Evolutionary conservation across 768 basidiomycete genomes (phyloP), one percentile per base, ranked within the genome.

Genomic region (Kwoniella sp.): DNA sequence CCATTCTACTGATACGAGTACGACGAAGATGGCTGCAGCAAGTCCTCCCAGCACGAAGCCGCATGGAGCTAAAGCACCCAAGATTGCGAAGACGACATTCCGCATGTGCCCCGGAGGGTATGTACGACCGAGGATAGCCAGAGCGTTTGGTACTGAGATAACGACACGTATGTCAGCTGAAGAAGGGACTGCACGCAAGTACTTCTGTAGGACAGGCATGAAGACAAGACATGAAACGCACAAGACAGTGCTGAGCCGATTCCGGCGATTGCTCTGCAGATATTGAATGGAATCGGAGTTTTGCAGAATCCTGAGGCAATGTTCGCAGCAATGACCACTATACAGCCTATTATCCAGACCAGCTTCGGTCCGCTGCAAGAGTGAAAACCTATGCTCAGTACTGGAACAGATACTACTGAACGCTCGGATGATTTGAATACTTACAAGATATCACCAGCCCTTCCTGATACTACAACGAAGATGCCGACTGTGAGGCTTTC

Each of bases 1-100:
- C 74, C 71, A 72, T 22, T 55, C 62, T 3, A 61, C 41, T 4
- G 30, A 22, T 5, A 62, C 57, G 2, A 62, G 20, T 5, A 64
- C 29, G 2, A 63, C 68, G 30, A 76, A 61, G 12, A 71, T 20
- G 8, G 67, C 66, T 20, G 66, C 61, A 23, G 70, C 54, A 8
- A 63, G 54, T 51, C 70, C 74, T 4, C 72, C 74, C 22, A 68
- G 31, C 31, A 63, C 34, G 58, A 76, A 76, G 2, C 74, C 74
- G 2, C 54, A 55, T 4, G 72, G 74, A 13, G 72, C 74, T 11
- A 67, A 55, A 5, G 69, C 67, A 11, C 72, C 74, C 28, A 71
- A 57, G 4, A 69, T 52, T 31, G 72, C 63, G 59, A 76, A 76
- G 2, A 65, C 65, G 34, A 72, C 55, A n/a, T 66, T 67, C 4